Evolutionary conservation across 2,329 filamentous ascomycete genomes (phyloP).

Genomic region (Monosporascus sp.): DNA sequence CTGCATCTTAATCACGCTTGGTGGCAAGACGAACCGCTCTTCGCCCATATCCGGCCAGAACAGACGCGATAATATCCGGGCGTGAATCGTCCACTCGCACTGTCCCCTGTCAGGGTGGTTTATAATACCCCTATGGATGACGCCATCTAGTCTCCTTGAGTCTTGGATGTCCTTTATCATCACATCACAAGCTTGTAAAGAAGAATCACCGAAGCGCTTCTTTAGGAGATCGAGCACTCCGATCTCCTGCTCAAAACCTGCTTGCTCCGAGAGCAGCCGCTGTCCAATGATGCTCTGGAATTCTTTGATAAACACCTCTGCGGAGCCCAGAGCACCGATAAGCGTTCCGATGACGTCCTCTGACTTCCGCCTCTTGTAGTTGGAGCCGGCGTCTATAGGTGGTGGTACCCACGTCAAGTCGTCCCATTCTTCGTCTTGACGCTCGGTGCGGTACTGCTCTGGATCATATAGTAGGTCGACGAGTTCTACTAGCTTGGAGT

Average conservation of each 20-base stretch:
- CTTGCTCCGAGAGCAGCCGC: constrained; percentile 63
- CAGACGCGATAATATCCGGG: constrained; percentile 83
- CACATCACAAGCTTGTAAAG: constrained; percentile 89
- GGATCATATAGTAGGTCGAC: constrained; percentile 61
- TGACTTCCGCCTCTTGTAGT: constrained; percentile 83
- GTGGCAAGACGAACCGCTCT: constrained; percentile 62
- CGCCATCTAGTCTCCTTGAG: constrained; percentile 66
- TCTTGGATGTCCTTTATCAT: constrained; percentile 94
- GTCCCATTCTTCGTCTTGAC: constrained; percentile 67
- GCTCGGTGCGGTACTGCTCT: constrained; percentile 46
- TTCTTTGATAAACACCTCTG: constrained; percentile 90
- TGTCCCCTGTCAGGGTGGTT: constrained; percentile 19
- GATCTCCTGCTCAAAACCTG: constrained; percentile 71
- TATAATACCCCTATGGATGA: constrained; percentile 48
- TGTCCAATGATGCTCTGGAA: constrained; percentile 87
- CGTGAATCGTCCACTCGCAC: constrained; percentile 51
- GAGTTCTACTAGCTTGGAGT: constrained; percentile 59
- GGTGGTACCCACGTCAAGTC: constrained; percentile 93
- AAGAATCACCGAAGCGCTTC: constrained; percentile 77
- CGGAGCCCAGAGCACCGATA: constrained; percentile 80
- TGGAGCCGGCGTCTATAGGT: constrained; percentile 85
- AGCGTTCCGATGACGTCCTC: constrained; percentile 91
- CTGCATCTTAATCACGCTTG: constrained; percentile 56
- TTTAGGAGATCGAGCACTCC: constrained; percentile 84
- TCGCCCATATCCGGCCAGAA: constrained; percentile 86